Percentiles rank a stretch among this genome's conserved stretches.
phyloP scores from a whole-genome alignment of 2,329 filamentous ascomycete species.

The Xylariaceae sp. region DNA sequence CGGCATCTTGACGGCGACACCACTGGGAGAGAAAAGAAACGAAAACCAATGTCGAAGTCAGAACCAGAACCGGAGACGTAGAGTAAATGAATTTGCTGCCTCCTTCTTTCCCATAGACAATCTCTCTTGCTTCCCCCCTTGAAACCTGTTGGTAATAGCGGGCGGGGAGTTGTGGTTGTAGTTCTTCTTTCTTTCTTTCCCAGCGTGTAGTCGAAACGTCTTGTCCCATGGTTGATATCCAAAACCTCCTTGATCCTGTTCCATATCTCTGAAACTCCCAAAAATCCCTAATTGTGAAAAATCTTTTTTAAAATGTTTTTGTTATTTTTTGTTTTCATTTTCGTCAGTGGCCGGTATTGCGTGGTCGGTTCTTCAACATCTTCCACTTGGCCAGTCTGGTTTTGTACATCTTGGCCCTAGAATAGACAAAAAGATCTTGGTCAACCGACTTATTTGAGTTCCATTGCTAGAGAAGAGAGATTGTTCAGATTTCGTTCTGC shows the following conservation, averaged over 20 bases:
- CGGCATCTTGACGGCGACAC: no score
- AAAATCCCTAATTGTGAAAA: conserved; percentile 1
- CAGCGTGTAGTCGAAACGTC: neutral
- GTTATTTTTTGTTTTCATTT: neutral
- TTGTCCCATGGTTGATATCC: neutral
- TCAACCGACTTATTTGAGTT: conserved; percentile 1
- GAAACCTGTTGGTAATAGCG: neutral
- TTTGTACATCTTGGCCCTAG: conserved; percentile 26
- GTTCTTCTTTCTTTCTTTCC: neutral
- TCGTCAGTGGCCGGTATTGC: conserved; percentile 20
- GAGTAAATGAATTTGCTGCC: no score
- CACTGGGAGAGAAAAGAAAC: no score
- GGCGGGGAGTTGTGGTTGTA: conserved; percentile 5
- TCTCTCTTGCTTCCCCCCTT: neutral
- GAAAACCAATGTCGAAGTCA: no score
- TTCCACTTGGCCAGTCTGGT: conserved; percentile 25
- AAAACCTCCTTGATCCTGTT: neutral
- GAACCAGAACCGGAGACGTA: no score
- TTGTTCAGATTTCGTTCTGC: neutral
- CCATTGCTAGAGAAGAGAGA: neutral
- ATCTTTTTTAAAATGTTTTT: neutral
- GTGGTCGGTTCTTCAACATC: conserved; percentile 25
- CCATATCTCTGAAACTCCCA: conserved; percentile 1
- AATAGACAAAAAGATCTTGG: neutral
- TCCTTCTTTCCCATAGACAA: neutral